These are phyloP conservation scores for Camillea tinctor DNA, from an alignment of 2,329 filamentous ascomycete species.

Conservation along the genomic window DNA sequence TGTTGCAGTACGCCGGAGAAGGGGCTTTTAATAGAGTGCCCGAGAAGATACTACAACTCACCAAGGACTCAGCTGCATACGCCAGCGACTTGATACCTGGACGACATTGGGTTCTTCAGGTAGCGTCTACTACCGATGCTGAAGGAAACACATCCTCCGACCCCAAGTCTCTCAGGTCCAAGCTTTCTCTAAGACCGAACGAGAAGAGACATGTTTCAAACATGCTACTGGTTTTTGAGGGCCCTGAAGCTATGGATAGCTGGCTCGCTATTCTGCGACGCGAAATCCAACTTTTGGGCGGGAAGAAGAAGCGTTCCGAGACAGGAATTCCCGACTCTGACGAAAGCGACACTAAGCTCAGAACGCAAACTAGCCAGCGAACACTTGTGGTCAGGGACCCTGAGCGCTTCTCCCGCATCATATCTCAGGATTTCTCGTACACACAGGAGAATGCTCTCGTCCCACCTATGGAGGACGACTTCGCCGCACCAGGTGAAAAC, in stretches of 20 bases:
- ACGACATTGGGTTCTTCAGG: conserved; percentile 75
- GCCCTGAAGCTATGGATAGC: conserved; percentile 69
- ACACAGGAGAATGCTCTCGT: conserved; percentile 25
- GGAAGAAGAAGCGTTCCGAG: conserved; percentile 62
- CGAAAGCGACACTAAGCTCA: conserved; percentile 34
- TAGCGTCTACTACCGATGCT: conserved; percentile 64
- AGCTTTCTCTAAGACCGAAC: conserved; percentile 57
- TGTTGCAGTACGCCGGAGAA: conserved; percentile 72
- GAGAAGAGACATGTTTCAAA: conserved; percentile 60
- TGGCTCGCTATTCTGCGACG: conserved; percentile 70
- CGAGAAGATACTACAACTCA: conserved; percentile 70
- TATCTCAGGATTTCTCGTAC: conserved; percentile 38
- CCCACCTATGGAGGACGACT: conserved; percentile 27
- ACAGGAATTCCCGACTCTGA: conserved; percentile 52
- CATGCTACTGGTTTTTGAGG: conserved; percentile 71
- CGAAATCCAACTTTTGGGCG: conserved; percentile 69
- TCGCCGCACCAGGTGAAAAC: conserved; percentile 29
- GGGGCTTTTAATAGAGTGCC: conserved; percentile 70
- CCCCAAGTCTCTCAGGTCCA: conserved; percentile 62
- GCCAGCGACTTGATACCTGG: conserved; percentile 78
- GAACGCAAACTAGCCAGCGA: conserved; percentile 44
- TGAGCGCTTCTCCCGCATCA: conserved; percentile 43
- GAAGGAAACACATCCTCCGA: conserved; percentile 52
- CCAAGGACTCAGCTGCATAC: conserved; percentile 75
- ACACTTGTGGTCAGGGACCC: conserved; percentile 48